These are phyloP conservation scores for Moniliophthora roreri DNA, from an alignment of 1,284 basidiomycete species.

Conservation along the genomic window DNA sequence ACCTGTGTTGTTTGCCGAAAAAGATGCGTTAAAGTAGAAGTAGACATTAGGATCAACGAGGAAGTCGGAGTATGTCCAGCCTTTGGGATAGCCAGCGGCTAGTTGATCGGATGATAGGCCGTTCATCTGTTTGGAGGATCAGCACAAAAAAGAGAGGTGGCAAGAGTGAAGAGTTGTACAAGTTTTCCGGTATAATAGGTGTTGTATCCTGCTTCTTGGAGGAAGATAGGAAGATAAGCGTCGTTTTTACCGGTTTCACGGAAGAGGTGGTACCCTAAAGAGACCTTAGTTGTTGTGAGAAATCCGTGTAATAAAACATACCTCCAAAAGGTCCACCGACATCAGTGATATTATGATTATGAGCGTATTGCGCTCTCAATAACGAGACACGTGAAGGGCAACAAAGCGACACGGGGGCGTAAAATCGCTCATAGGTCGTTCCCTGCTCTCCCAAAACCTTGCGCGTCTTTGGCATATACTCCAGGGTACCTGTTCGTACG, in stretches of 20 bases:
- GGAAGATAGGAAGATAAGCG: neutral
- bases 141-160: neutral
- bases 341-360: neutral
- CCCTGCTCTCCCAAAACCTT: neutral
- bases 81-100: neutral
- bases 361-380: neutral
- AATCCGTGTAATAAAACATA: neutral
- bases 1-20: neutral
- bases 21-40: constrained; percentile 1
- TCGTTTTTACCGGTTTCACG: constrained; percentile 4
- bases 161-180: neutral
- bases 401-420: neutral
- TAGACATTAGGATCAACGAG: constrained; percentile 7
- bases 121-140: constrained; percentile 2
- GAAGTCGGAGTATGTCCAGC: constrained; percentile 8
- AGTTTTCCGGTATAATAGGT: constrained; percentile 10
- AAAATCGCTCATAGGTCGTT: neutral
- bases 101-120: neutral
- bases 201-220: constrained; percentile 5
- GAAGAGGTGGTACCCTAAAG: constrained; percentile 3
- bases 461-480: neutral
- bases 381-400: neutral
- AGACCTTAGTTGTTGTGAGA: neutral
- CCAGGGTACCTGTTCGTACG: neutral
- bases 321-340: neutral